phyloP scores from a whole-genome alignment of 139 green algal species.

The Tetraselmis striata region DNA sequence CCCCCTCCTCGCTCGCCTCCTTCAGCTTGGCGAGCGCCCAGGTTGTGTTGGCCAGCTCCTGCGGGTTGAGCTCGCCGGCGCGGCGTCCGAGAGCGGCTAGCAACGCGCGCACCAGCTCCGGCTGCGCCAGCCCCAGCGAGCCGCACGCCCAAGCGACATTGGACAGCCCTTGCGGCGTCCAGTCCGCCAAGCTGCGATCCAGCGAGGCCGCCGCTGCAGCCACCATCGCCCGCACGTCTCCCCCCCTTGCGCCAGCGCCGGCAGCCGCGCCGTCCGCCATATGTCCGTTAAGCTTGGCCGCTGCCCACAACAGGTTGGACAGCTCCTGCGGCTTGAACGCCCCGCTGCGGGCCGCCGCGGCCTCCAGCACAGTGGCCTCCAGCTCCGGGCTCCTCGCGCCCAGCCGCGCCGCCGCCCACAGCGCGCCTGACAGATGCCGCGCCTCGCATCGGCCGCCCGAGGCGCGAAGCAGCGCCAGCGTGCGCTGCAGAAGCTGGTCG shows the following conservation, averaged over 20 bases:
- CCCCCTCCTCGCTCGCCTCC: neutral
- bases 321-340: constrained; percentile 3
- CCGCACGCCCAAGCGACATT: neutral
- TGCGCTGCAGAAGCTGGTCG: neutral
- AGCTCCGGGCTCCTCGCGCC: neutral
- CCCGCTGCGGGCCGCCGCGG: neutral
- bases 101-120: neutral
- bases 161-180: neutral
- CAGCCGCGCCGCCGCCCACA: neutral
- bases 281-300: neutral
- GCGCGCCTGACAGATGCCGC: neutral
- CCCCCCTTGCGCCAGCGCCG: neutral
- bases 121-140: neutral
- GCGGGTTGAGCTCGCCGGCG: neutral
- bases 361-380: neutral
- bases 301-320: neutral
- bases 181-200: neutral
- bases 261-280: no score
- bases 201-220: neutral
- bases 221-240: neutral
- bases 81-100: neutral
- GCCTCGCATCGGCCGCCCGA: neutral
- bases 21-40: neutral
- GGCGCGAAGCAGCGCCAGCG: neutral
- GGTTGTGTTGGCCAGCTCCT: neutral